Base-by-base conservation (phyloP, 331 rosid genomes). In the Malus hybrid region DNA sequence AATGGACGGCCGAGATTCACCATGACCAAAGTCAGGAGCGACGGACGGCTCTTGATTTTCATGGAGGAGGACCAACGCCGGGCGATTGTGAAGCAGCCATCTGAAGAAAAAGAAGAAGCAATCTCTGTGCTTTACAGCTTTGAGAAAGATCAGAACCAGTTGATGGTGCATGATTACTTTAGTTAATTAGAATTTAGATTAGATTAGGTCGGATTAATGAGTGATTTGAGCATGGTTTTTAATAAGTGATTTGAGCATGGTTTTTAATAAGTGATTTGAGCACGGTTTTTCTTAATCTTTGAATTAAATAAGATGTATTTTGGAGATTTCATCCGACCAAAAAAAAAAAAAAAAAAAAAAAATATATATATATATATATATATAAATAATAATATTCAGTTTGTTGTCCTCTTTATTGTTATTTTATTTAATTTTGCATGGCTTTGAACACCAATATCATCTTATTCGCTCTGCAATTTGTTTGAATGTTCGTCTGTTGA, bases 1-100 rank as follows among this genome's bases (percentile, higher is more conserved):
- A 28, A 26, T 3, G 82, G 77, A 33, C 62, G 78, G 69, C 69
- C 74, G 1, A 56, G 36, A 72, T 78, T 53, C 26, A 36, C 18
- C 66, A 48, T 66, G 33, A 50, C 10, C 73, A 72, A 56, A 30
- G 29, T 26, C 63, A 66, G 73, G 73, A 29, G 50, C 42, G 62
- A 39, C 7, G 74, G 62, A 64, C 52, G 82, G 73, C 42, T 78
- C 62, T 2, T 26, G 28, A 55, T 55, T 63, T 16, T 29, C 46
- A 6, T 20, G 70, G 50, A 56, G 74, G 63, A 53, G 28, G 16
- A 63, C 30, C 2, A 11, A 63, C 32, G 2, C 34, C 66, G 10
- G 7, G 36, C 66, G 9, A 32, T 61, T 24, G n/a, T 12, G 13
- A 26, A 5, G 10, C 34, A 61, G 3, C 34, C 4, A 28, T 7